A percentile compares a stretch with the other conserved stretches of the same genome.
phyloP scores from a whole-genome alignment of 768 basidiomycete genomes.

The Kondoa subrosea region DNA sequence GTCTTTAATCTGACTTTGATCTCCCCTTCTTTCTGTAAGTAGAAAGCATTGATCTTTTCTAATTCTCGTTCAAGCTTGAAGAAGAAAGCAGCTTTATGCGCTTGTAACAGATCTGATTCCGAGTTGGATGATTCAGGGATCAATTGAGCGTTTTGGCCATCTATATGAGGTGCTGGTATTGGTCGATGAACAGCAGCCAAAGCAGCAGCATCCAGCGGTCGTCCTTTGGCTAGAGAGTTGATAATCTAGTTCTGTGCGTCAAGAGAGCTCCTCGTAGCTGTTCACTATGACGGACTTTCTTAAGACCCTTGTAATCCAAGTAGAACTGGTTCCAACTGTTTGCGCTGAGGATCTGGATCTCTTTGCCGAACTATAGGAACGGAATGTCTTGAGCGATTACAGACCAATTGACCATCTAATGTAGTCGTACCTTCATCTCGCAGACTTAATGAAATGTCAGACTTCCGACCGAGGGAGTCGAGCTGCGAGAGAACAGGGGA shows the following conservation, averaged over 20 bases:
- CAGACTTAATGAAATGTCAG: too few species aligned
- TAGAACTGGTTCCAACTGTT: constrained; percentile 94
- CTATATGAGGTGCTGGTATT: constrained; percentile 31
- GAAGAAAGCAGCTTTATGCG: constrained; percentile 94
- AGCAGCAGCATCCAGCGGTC: constrained; percentile 76
- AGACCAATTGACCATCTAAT: background rate
- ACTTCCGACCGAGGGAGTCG: too few species aligned
- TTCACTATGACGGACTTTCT: constrained; percentile 34
- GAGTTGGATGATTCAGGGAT: constrained; percentile 14
- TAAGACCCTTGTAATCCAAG: constrained; percentile 94
- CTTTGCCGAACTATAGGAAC: constrained; percentile 94
- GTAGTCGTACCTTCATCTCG: background rate
- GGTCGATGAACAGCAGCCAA: constrained; percentile 51
- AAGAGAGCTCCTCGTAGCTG: background rate
- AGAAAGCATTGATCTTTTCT: constrained; percentile 98
- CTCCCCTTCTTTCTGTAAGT: constrained; percentile 91
- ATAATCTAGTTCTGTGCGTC: constrained; percentile 48
- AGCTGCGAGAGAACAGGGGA: too few species aligned
- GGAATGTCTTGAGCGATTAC: background rate
- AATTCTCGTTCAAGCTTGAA: constrained; percentile 94
- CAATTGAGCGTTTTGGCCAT: constrained; percentile 29
- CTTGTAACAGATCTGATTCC: constrained; percentile 67
- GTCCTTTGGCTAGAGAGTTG: constrained; percentile 75
- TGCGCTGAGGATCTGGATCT: constrained; percentile 78
- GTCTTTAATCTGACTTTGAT: constrained; percentile 81